Percentiles rank a stretch among this genome's conserved stretches.
Conservation (phyloP, 2,329 filamentous ascomycete genomes). For the Lachnellula arida region DNA sequence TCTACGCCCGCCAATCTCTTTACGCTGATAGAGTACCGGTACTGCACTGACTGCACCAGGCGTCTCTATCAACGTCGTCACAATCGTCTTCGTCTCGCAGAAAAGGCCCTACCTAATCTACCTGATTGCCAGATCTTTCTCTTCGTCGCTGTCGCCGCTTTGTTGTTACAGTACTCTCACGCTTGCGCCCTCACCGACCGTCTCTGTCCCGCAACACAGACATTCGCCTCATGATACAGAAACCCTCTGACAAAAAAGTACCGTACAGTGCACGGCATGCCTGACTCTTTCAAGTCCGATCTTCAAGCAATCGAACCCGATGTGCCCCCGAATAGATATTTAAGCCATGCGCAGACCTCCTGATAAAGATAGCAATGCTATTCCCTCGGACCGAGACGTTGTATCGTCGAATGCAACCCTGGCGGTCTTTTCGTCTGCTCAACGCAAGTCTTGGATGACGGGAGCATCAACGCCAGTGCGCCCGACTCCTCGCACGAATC, state of each 20-base stretch:
- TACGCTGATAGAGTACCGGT: too few relatives aligned
- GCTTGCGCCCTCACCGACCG: not conserved
- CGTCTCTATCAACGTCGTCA: too few relatives aligned
- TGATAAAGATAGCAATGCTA: constrained; percentile 26
- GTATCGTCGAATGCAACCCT: constrained; percentile 33
- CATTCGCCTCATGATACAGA: constrained; percentile 3
- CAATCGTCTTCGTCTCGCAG: not conserved
- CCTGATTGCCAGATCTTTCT: not conserved
- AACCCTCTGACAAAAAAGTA: not conserved
- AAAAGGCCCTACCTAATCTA: not conserved
- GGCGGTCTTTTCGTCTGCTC: constrained; percentile 29
- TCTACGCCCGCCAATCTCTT: too few relatives aligned
- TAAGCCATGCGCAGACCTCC: constrained; percentile 31
- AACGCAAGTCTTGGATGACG: constrained; percentile 34
- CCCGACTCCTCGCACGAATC: constrained; percentile 26
- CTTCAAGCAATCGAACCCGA: constrained; percentile 9
- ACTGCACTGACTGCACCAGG: too few relatives aligned
- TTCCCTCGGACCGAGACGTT: constrained; percentile 28
- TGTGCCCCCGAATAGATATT: constrained; percentile 10
- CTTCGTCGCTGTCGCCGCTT: constrained; percentile 1
- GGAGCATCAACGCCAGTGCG: constrained; percentile 21
- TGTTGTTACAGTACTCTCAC: constrained; percentile 3
- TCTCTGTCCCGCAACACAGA: not conserved
- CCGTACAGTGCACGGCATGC: not conserved
- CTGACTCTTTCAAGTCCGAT: constrained; percentile 9